Base-by-base conservation (phyloP, 2,329 filamentous ascomycete genomes). In the Claviceps cyperi region DNA sequence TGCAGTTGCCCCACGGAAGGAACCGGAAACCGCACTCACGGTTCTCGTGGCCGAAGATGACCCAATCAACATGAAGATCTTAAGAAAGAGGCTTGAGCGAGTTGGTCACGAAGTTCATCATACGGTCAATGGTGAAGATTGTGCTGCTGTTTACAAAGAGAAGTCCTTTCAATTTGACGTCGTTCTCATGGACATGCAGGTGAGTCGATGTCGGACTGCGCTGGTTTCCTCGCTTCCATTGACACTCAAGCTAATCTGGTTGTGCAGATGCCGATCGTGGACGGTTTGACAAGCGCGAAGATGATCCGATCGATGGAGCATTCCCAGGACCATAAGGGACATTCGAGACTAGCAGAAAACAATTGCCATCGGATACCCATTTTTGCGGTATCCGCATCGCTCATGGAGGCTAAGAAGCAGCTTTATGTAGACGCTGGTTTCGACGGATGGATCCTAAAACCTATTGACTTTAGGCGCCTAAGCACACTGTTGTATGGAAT, bases 101-200 rank as follows among this genome's bases (percentile, higher is more conserved):
- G 66, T 80, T 1, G 84, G 86, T 0, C 86, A 94, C 55, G 66
- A 74, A 1, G 83, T 92, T 0, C 69, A 76, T 37, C 73, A 90
- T 55, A 86, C 86, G 0, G 74, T 84, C 38, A 94, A 94, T 54
- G 89, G 89, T 7, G 84, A 92, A 60, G 87, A 94, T 59, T 95
- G 89, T 59, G 83, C 86, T 5, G 72, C 74, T 47, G 73, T 79
- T 4, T 90, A 86, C 62, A 75, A 73, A 47, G 83, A 86, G 44
- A 75, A 73, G 47, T 71, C 81, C 0, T 64, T 64, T 24, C 66
- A 68, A 21, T 92, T 86, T 59, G 87, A 94, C 62, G 81, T 88
- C 5, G 73, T 95, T 46, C 72, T 95, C 54, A 94, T 94, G 89
- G 89, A 94, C 61, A 88, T 95, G 77, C 87, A 94, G 74, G 87